These are phyloP conservation scores for Thermomyces lanuginosus DNA, from an alignment of 2,329 filamentous ascomycete genomes.

Conservation along the genomic window DNA sequence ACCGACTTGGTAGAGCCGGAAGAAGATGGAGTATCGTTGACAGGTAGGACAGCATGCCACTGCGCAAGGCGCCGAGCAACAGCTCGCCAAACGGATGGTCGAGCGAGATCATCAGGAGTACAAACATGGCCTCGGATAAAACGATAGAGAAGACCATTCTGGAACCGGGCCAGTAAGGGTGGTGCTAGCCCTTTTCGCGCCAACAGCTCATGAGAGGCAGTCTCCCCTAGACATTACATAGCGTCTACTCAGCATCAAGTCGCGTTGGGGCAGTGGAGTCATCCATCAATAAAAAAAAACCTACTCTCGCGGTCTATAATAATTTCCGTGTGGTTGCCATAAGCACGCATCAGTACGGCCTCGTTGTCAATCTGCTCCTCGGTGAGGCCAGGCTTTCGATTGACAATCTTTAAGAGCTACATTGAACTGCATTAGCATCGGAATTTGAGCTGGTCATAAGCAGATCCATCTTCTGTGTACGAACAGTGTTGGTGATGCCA, in stretches of 20 bases:
- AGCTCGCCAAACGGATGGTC: constrained; percentile 59
- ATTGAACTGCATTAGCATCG: constrained; percentile 5
- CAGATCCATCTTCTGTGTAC: constrained; percentile 13
- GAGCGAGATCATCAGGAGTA: constrained; percentile 61
- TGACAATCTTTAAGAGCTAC: constrained; percentile 36
- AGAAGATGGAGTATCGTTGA: constrained; percentile 18
- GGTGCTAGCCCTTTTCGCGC: constrained; percentile 72
- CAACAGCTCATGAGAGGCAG: constrained; percentile 63
- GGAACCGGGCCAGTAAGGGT: constrained; percentile 73
- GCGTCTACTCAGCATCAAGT: constrained; percentile 19
- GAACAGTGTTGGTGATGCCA: constrained; percentile 86
- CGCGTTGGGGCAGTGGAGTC: constrained; percentile 18
- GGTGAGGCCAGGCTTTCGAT: constrained; percentile 45
- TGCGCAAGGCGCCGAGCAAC: constrained; percentile 73
- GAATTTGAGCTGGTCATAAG: constrained; percentile 11
- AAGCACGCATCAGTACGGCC: constrained; percentile 77
- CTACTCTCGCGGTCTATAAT: constrained; percentile 86
- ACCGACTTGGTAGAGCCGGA: constrained; percentile 9
- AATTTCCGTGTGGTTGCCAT: constrained; percentile 84
- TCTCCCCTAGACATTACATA: constrained; percentile 34
- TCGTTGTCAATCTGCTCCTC: constrained; percentile 66
- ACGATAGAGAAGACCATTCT: constrained; percentile 89
- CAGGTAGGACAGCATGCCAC: constrained; percentile 67
- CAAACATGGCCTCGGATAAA: constrained; percentile 73
- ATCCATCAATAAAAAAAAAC: constrained; percentile 5